Evolutionary conservation across 768 basidiomycete species (phyloP).

Genomic region (Psilocybe tampanensis): DNA sequence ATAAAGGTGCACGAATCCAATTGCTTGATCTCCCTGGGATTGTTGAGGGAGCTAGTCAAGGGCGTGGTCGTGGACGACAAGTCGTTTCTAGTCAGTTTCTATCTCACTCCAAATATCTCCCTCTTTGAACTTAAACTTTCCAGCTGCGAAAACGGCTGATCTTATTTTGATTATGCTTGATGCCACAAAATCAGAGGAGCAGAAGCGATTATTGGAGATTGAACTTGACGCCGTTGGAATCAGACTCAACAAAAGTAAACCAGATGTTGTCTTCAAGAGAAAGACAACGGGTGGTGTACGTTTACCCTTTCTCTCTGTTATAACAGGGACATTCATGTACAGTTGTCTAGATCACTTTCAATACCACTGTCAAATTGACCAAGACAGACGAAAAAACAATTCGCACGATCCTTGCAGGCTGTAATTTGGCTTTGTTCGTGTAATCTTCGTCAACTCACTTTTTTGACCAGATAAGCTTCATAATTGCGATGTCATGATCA

Average conservation of each 20-base stretch:
- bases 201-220: slow-evolving; percentile 82
- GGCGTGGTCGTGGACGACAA: slow-evolving; percentile 91
- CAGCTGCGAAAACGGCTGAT: slow-evolving; percentile 89
- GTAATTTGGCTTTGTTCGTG: slow-evolving; percentile 42
- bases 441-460: background rate
- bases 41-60: slow-evolving; percentile 90
- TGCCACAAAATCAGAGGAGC: slow-evolving; percentile 92
- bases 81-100: slow-evolving; percentile 77
- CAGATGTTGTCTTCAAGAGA: slow-evolving; percentile 94
- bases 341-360: slow-evolving; percentile 76
- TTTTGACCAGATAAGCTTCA: slow-evolving; percentile 74
- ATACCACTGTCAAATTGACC: slow-evolving; percentile 90
- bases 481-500: slow-evolving; percentile 97
- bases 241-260: slow-evolving; percentile 84
- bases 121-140: background rate
- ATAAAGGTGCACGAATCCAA: slow-evolving; percentile 91
- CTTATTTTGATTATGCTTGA: slow-evolving; percentile 93
- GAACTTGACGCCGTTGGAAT: slow-evolving; percentile 98
- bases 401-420: slow-evolving; percentile 87
- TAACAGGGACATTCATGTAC: background rate
- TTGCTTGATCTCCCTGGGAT: slow-evolving; percentile 95
- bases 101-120: slow-evolving; percentile 17
- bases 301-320: slow-evolving; percentile 14
- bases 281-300: slow-evolving; percentile 90
- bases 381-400: slow-evolving; percentile 96